Conservation (phyloP, 805 yeast genomes). For the Candida nonsorbophila region DNA sequence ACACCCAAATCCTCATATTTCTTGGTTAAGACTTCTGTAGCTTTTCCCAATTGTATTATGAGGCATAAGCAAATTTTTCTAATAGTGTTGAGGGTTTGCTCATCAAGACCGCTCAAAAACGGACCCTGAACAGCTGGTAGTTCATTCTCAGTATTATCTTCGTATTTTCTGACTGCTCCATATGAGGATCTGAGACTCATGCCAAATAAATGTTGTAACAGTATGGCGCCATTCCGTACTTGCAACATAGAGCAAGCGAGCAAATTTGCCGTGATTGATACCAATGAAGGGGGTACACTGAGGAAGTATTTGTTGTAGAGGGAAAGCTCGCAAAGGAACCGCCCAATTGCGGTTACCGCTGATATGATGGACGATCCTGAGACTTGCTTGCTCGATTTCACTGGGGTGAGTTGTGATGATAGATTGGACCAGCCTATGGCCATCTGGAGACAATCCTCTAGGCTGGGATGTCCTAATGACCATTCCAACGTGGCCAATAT, state of each 20-base stretch:
- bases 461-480: conserved; percentile 40
- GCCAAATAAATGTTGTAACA: conserved; percentile 19
- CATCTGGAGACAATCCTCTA: conserved; percentile 45
- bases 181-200: conserved; percentile 1
- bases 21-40: conserved; percentile 48
- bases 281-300: conserved; percentile 39
- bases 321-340: conserved; percentile 52
- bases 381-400: too few species aligned
- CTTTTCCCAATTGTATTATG: conserved; percentile 36
- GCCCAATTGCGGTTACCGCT: conserved; percentile 50
- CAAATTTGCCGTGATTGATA: conserved; percentile 45
- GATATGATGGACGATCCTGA: conserved; percentile 35
- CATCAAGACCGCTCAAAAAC: conserved; percentile 45
- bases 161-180: conserved; percentile 1
- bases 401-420: too few species aligned
- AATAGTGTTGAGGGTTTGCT: conserved; percentile 30
- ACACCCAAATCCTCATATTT: conserved; percentile 52
- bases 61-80: conserved; percentile 40
- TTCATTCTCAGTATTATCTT: conserved; percentile 28
- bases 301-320: conserved; percentile 46
- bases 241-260: conserved; percentile 52
- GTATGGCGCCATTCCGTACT: conserved; percentile 37
- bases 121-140: conserved; percentile 41
- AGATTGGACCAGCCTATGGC: conserved; percentile 21
- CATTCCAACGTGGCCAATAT: conserved; percentile 59